Base-by-base conservation (phyloP, 2,329 filamentous ascomycete genomes). In the Harringtonia lauricola region DNA sequence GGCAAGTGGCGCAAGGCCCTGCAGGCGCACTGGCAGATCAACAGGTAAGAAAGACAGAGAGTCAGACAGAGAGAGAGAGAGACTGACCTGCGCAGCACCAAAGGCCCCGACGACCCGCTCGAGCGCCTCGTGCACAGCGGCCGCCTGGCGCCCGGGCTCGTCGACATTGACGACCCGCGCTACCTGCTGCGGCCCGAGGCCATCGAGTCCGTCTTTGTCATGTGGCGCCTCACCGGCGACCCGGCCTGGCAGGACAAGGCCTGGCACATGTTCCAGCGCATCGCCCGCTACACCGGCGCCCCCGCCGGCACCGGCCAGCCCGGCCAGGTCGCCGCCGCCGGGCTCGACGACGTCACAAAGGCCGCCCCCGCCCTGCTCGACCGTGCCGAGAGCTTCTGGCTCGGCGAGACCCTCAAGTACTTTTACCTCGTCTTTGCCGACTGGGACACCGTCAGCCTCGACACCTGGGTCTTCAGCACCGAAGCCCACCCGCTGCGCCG, bases 201-300 rank as follows among this genome's bases (percentile, higher is more conserved):
- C 2, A 86, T 90, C 43, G 85, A 90, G 64, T 83, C 79, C 14
- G 75, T 92, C 5, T 90, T 86, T 59, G 74, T 86, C 56, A 76
- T 90, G 67, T 86, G 82, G 58, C 75, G 83, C 45, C 68, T 86
- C 46, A 87, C 83, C 0, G 83, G 82, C 22, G 76, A 85, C 49
- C 52, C 67, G 1, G 64, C 67, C 39, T 83, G 79, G 71, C 76
- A 76, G 55, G 72, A 82, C 46, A 78, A 78, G 56, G 83, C 81
- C 2, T 87, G 83, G 83, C 65, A 67, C 44, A 87, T 88, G 83
- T 87, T 86, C 56, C 57, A 72, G 43, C 71, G 74, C 9, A 69
- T 88, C 29, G 66, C 76, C 45, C 67, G 68, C 52, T 65, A 75
- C 52, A 84, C 82, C 13, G 68, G 69, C 22, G 78, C 81, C 1